Percentiles rank a stretch among this genome's conserved stretches.
Conservation (phyloP, 345 rosid species). For the Linum lewisii region DNA sequence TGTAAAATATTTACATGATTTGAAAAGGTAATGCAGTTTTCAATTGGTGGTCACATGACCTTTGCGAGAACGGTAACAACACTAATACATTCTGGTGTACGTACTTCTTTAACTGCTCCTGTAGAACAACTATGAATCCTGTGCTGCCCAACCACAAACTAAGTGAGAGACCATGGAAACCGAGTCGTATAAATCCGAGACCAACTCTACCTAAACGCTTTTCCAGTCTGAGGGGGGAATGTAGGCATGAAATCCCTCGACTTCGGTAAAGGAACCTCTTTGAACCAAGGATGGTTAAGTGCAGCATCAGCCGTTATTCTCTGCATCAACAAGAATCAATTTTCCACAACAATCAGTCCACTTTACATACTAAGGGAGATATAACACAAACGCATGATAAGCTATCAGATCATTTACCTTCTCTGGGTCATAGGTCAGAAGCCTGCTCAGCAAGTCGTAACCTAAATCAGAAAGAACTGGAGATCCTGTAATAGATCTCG, state of each 20-base stretch:
- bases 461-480: slow-evolving; percentile 73
- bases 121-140: too few relatives aligned
- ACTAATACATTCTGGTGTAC: too few relatives aligned
- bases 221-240: slow-evolving; percentile 37
- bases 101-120: too few relatives aligned
- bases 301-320: slow-evolving; percentile 73
- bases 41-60: too few relatives aligned
- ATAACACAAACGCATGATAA: too few relatives aligned
- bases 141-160: too few relatives aligned
- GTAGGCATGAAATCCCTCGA: slow-evolving; percentile 74
- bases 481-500: slow-evolving; percentile 57
- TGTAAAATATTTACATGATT: too few relatives aligned
- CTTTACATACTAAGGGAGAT: too few relatives aligned
- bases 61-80: too few relatives aligned
- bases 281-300: slow-evolving; percentile 73
- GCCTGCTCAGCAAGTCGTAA: slow-evolving; percentile 60
- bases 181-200: background rate
- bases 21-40: too few relatives aligned
- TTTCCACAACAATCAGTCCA: background rate
- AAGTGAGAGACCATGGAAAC: too few relatives aligned
- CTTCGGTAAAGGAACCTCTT: slow-evolving; percentile 66
- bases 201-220: slow-evolving; percentile 20
- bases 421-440: slow-evolving; percentile 64
- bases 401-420: slow-evolving; percentile 29
- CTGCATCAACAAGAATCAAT: slow-evolving; percentile 37